Evolutionary conservation across 495 filamentous ascomycete genomes (phyloP), one percentile per base, ranked within the genome.

Genomic region (Hyphodiscus hymeniophilus): DNA sequence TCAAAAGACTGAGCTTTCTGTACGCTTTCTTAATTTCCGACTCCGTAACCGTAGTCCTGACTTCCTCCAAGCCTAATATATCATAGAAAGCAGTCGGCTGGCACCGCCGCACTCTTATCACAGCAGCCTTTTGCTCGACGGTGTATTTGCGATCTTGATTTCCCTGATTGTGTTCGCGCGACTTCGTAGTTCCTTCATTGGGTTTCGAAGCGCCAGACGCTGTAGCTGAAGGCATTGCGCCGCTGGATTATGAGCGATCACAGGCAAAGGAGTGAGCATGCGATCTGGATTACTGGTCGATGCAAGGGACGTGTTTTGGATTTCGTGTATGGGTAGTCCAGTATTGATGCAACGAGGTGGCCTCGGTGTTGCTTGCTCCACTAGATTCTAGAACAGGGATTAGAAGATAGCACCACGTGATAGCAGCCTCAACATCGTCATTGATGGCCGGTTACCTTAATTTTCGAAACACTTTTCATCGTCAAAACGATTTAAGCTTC

Each of bases 1-100:
- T 89, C 52, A 84, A 73, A 50, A 98, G 66, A 48, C 85, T 87
- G 54, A 87, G 76, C 62, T 94, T 96, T 60, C 86, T 79, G 69
- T 98, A 98, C 11, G 92, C 90, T 63, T 92, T 89, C 59, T 96
- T 98, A 65, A 98, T 84, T 56, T 94, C 87, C 41, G 71, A 70
- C 38, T 92, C 83, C 16, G 75, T 80, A 46, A 84, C 85, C 34
- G 82, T 73, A 21, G 72, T 72, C 39, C 68, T 66, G 26, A 83
- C 68, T 31, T 69, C 56, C 45, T 80, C 69, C 42, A 92, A 68
- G 11, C 76, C 83, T 21, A 98, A 72, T 60, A 92, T 88, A 56
- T 90, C 84, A 68, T 98, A 98, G 58, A 90, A 98, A 2, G 84
- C 88, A 3, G 87, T 95, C 28, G 87, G 66, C 18, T 75, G 70